Evolutionary conservation across 352 stramenopile genomes (phyloP), one percentile per base, ranked within the genome.

Genomic region (Globisporangium takayamanum): DNA sequence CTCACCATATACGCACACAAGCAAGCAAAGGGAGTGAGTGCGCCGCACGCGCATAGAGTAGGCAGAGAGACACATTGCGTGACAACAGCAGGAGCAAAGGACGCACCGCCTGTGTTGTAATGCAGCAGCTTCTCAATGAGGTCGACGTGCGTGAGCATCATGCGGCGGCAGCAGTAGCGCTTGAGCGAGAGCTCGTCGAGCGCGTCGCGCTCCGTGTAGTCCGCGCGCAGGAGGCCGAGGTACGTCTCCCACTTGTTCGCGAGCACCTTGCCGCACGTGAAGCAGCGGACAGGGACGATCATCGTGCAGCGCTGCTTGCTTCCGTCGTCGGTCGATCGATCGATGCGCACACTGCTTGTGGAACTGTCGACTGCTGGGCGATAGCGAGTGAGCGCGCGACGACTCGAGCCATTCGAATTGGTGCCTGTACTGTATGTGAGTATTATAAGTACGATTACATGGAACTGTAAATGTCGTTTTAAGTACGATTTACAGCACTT

Each of bases 191-290:
- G 80, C 77, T 99, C 95, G 76, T 99, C 96, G 47, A 99, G 76
- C 42, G 97, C 97, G 67, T 99, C 96, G 55, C 96, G 92, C 71
- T 99, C 97, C 15, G 95, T 98, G 76, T 97, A 98, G 80, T 99
- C 96, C 28, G 94, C 92, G 61, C 98, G 89, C 54, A 99, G 77
- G 53, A 99, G 80, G 65, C 94, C 89, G 36, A 99, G 80, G 79
- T 99, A 99, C 11, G 94, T 98, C 77, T 99, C 97, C 95, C 96
- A 99, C 83, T 99, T 99, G 84, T 99, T 99, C 54, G 96, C 97
- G 73, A 99, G 97, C 69, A 99, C 94, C 79, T 99, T 99, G 66
- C 97, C 97, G 78, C 97, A 99, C 56, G 97, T 99, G 80, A 99
- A 99, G 86, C 97, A 99, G 67, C 97, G 92, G 66, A 99, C 97